A percentile compares a stretch with the other conserved stretches of the same genome.
These are phyloP conservation scores for Phaffia australis DNA, from an alignment of 768 basidiomycete species.

Conservation along the genomic window DNA sequence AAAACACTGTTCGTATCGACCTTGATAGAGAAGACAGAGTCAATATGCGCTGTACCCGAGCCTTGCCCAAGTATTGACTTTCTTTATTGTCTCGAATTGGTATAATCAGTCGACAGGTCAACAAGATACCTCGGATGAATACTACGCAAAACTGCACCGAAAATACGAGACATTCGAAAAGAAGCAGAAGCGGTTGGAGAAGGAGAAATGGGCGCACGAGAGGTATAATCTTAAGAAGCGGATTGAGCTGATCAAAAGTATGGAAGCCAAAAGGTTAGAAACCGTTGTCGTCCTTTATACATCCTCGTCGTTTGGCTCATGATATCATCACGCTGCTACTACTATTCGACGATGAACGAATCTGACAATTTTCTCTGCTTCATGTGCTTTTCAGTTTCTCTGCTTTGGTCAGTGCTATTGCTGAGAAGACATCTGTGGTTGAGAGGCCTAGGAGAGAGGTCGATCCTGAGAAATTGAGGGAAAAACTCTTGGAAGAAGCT, in stretches of 20 bases:
- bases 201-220: constrained; percentile 19
- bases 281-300: neutral
- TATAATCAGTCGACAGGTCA: neutral
- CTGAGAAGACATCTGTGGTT: neutral
- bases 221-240: constrained; percentile 26
- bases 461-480: constrained; percentile 14
- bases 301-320: neutral
- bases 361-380: neutral
- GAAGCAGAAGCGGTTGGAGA: constrained; percentile 15
- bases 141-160: constrained; percentile 19
- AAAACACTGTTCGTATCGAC: neutral
- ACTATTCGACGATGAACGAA: neutral
- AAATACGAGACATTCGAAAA: constrained; percentile 26
- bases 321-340: neutral
- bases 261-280: constrained; percentile 18
- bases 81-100: neutral
- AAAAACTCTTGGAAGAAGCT: constrained; percentile 20
- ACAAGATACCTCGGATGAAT: constrained; percentile 9
- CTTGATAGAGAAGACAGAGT: neutral
- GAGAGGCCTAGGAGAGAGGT: neutral
- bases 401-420: neutral
- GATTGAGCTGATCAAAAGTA: constrained; percentile 15
- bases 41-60: neutral
- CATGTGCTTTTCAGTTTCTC: neutral
- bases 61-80: neutral